Evolutionary conservation across 768 basidiomycete genomes (phyloP), one percentile per base, ranked within the genome.

Genomic region (Lactifluus volemus): DNA sequence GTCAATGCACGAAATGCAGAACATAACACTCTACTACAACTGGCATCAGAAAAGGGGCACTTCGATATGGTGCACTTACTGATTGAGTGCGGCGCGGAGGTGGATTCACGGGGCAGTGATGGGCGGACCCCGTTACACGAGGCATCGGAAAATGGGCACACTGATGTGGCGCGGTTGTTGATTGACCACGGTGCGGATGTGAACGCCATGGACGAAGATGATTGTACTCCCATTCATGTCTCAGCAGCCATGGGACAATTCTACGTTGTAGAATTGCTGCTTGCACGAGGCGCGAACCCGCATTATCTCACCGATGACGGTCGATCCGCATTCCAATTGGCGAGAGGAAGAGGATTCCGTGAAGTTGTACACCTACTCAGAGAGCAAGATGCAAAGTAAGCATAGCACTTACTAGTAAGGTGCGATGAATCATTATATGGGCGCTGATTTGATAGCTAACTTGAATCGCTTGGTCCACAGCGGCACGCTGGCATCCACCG

Each of bases 101-200:
- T 55, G 41, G 34, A 55, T 14, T 39, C 52, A 5, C 49, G 54
- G 3, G 41, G 44, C 32, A 29, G 6, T 7, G 0, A 1, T 0
- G 48, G 48, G 4, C 42, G 49, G 54, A 55, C 60, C 12, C 48
- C 60, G 1, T 14, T 61, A 14, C 60, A 61, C 34, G n/a, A n/a
- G 5, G 60, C 60, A 2, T 42, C 54, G 4, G n/a, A 21, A 10
- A 6, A 9, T 5, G 60, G 54, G 14, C 48, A 50, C 11, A 19
- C 36, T 34, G 21, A 50, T 15, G n/a, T 54, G 15, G 32, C 8
- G 21, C 48, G 32, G 3, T 41, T 38, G 39, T 19, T 55, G 2
- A 19, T 60, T 10, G 42, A 44, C 19, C 14, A 44, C 1, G 49
- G 48, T 2, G 59, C 59, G 25, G n/a, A 55, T 49, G 49, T 60